phyloP scores from a whole-genome alignment of 257 asterid genomes.

The Jasminum sambac region DNA sequence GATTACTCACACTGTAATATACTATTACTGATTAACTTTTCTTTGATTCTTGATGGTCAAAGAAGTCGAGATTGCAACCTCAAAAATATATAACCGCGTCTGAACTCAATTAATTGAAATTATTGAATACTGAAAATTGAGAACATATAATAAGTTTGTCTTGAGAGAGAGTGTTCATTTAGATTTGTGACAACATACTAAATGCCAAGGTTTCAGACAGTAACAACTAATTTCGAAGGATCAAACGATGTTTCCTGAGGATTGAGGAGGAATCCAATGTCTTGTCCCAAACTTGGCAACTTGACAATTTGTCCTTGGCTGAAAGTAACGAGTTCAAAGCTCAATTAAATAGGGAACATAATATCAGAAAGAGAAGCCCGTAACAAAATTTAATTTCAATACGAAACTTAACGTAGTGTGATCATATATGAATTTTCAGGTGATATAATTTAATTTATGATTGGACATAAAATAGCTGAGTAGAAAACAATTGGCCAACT shows the following conservation, averaged over 20 bases:
- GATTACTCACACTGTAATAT: no score
- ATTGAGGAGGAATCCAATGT: slow-evolving; percentile 38
- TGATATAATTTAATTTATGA: neutral
- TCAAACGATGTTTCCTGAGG: neutral
- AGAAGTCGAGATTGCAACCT: no score
- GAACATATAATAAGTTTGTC: neutral
- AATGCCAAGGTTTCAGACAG: slow-evolving; percentile 31
- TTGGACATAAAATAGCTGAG: neutral
- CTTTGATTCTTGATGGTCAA: no score
- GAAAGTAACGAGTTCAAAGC: no score
- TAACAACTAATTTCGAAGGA: slow-evolving; percentile 14
- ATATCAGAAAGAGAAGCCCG: no score
- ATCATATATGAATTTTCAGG: neutral
- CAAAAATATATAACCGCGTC: neutral
- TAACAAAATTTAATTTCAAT: neutral
- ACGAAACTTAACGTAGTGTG: no score
- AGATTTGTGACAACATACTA: no score
- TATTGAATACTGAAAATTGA: neutral
- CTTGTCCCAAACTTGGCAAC: neutral
- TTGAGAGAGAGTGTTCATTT: no score
- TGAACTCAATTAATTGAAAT: no score
- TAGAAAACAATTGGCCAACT: neutral
- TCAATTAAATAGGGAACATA: no score
- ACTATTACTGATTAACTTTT: no score
- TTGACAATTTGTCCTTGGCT: no score